Evolutionary conservation across 2,329 filamentous ascomycete species (phyloP).

Genomic region (Dendryphion nanum): DNA sequence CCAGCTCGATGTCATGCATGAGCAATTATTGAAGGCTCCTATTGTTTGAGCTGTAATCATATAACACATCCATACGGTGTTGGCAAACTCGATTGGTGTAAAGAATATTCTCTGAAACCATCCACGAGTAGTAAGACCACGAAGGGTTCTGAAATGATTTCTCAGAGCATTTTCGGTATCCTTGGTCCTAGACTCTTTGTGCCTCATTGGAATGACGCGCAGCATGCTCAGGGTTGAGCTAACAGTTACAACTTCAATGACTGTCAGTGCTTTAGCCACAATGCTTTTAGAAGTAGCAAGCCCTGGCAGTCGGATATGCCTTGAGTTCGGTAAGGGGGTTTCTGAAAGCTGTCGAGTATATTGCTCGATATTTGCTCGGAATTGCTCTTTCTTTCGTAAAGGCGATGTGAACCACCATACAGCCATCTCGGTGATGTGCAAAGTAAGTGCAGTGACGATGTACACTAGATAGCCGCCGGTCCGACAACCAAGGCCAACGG

Average conservation of each 20-base stretch:
- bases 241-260: conserved; percentile 1
- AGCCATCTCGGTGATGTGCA: conserved; percentile 34
- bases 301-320: conserved; percentile 3
- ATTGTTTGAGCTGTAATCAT: conserved; percentile 42
- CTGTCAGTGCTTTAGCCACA: conserved; percentile 1
- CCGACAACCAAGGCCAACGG: conserved; percentile 39
- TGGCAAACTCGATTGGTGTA: conserved; percentile 32
- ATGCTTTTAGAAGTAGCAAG: conserved; percentile 3
- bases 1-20: conserved; percentile 40
- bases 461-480: conserved; percentile 44
- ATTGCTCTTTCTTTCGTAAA: conserved; percentile 7
- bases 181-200: conserved; percentile 1
- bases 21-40: conserved; percentile 41
- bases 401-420: conserved; percentile 35
- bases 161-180: conserved; percentile 3
- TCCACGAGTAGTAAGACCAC: conserved; percentile 9
- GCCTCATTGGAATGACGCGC: conserved; percentile 7
- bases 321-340: not conserved
- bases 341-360: conserved; percentile 4
- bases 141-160: conserved; percentile 6
- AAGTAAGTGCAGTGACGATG: conserved; percentile 21
- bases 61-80: conserved; percentile 37
- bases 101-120: conserved; percentile 31
- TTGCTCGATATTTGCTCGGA: conserved; percentile 6
- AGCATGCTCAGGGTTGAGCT: conserved; percentile 1